phyloP scores from a whole-genome alignment of 2,329 filamentous ascomycete genomes.

The Diaporthe longicolla region DNA sequence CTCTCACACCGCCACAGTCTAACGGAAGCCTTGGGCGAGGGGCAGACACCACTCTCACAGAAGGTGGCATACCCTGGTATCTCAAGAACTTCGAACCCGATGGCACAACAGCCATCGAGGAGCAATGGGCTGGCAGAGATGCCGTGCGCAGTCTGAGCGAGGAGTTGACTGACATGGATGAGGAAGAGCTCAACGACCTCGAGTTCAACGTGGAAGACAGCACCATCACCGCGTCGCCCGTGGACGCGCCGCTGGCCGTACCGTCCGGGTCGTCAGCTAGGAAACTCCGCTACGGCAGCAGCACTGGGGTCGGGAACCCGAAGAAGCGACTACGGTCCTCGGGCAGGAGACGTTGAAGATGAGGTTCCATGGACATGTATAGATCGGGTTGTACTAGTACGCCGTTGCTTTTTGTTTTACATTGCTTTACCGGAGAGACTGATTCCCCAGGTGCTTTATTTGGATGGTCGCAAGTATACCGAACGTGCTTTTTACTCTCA shows the following conservation, averaged over 20 bases:
- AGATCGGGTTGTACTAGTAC: slow-evolving; percentile 33
- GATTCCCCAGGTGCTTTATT: slow-evolving; percentile 9
- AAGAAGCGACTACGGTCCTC: slow-evolving; percentile 53
- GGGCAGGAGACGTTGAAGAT: slow-evolving; percentile 49
- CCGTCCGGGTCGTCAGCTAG: slow-evolving; percentile 30
- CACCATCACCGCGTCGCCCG: slow-evolving; percentile 58
- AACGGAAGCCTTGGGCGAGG: slow-evolving; percentile 69
- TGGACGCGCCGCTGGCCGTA: slow-evolving; percentile 41
- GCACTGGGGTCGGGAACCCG: not conserved
- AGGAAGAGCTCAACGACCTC: slow-evolving; percentile 86
- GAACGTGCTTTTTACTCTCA: not conserved
- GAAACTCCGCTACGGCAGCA: slow-evolving; percentile 30
- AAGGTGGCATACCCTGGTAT: slow-evolving; percentile 91
- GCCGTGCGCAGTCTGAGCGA: slow-evolving; percentile 80
- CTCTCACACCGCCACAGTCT: slow-evolving; percentile 77
- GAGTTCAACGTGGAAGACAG: slow-evolving; percentile 67
- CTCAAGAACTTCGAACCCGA: slow-evolving; percentile 82
- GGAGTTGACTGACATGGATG: slow-evolving; percentile 91
- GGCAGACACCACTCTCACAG: slow-evolving; percentile 68
- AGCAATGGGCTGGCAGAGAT: slow-evolving; percentile 80
- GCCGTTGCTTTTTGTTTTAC: not conserved
- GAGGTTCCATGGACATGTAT: not conserved
- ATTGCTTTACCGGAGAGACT: slow-evolving; percentile 15
- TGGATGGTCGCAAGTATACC: slow-evolving; percentile 24
- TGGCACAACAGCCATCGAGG: slow-evolving; percentile 84